Percentiles rank a stretch among this genome's conserved stretches.
These are phyloP conservation scores for Warburgia ugandensis DNA, from an alignment of 164 flowering plant species.

Conservation along the genomic window DNA sequence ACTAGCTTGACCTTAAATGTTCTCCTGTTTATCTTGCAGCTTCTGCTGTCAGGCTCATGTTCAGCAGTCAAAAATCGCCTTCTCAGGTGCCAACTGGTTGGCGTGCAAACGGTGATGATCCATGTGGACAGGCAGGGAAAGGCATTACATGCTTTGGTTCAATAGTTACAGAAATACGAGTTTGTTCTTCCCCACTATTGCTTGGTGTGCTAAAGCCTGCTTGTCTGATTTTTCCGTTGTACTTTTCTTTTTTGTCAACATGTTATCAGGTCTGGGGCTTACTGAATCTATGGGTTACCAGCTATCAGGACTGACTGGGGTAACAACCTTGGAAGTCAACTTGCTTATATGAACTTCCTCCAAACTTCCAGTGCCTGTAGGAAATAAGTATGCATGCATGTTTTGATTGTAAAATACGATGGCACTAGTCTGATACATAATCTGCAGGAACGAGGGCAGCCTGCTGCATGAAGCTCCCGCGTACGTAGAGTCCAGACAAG, in stretches of 20 bases:
- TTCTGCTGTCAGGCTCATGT: slow-evolving; percentile 48
- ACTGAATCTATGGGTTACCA: slow-evolving; percentile 59
- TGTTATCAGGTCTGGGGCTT: slow-evolving; percentile 60
- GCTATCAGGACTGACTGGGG: slow-evolving; percentile 41
- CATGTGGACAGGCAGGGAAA: slow-evolving; percentile 77
- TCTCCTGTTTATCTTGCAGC: slow-evolving; percentile 35
- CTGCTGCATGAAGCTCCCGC: too few species aligned
- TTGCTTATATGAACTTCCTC: slow-evolving; percentile 15
- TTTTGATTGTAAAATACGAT: not conserved
- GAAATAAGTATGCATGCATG: slow-evolving; percentile 10
- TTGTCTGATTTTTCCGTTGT: slow-evolving; percentile 4
- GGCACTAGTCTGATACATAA: not conserved
- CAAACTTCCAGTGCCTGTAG: slow-evolving; percentile 50
- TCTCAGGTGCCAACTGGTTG: slow-evolving; percentile 64
- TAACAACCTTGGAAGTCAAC: slow-evolving; percentile 18
- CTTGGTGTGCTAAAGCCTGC: not conserved
- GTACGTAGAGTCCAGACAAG: too few species aligned
- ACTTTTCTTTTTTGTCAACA: slow-evolving; percentile 31
- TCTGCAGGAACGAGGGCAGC: too few species aligned
- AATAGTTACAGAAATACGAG: slow-evolving; percentile 69
- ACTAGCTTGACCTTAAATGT: not conserved
- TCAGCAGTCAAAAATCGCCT: slow-evolving; percentile 43
- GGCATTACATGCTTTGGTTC: slow-evolving; percentile 70
- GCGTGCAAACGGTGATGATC: slow-evolving; percentile 65
- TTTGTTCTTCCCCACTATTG: slow-evolving; percentile 2